Evolutionary conservation across 257 asterid species (phyloP).

Genomic region (Nyctanthes arbortristis): DNA sequence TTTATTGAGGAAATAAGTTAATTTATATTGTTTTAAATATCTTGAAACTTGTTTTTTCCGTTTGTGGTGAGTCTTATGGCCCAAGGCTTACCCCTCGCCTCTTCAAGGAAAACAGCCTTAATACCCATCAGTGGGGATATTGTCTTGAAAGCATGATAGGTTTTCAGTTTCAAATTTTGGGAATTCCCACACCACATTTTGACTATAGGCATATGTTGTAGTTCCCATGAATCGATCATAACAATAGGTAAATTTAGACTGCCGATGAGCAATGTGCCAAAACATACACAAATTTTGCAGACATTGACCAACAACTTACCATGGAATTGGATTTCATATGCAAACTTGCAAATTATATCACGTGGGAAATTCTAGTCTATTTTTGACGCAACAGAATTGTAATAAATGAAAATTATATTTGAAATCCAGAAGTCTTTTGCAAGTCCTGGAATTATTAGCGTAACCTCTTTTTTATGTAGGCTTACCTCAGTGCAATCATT

Average conservation of each 20-base stretch:
- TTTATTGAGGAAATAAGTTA: too few species aligned
- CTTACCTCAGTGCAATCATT: conserved; percentile 94
- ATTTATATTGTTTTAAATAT: too few species aligned
- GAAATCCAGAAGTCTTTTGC: conserved; percentile 1
- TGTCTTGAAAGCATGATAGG: too few species aligned
- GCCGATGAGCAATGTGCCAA: neutral
- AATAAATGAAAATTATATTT: conserved; percentile 3
- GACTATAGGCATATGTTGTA: too few species aligned
- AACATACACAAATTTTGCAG: neutral
- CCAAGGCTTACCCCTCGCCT: too few species aligned
- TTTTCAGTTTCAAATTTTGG: too few species aligned
- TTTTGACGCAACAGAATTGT: neutral
- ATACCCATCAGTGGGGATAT: too few species aligned
- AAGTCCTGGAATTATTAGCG: conserved; percentile 2
- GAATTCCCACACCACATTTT: too few species aligned
- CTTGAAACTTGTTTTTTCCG: too few species aligned
- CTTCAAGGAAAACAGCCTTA: too few species aligned
- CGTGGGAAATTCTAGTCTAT: neutral
- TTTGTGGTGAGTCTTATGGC: too few species aligned
- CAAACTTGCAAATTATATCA: neutral
- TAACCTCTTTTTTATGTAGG: conserved; percentile 53
- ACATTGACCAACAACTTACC: neutral
- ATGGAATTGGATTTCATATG: neutral
- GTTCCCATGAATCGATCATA: neutral
- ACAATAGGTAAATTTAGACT: neutral